These are phyloP conservation scores for Aegle marmelos DNA, from an alignment of 345 rosid species.

Conservation along the genomic window DNA sequence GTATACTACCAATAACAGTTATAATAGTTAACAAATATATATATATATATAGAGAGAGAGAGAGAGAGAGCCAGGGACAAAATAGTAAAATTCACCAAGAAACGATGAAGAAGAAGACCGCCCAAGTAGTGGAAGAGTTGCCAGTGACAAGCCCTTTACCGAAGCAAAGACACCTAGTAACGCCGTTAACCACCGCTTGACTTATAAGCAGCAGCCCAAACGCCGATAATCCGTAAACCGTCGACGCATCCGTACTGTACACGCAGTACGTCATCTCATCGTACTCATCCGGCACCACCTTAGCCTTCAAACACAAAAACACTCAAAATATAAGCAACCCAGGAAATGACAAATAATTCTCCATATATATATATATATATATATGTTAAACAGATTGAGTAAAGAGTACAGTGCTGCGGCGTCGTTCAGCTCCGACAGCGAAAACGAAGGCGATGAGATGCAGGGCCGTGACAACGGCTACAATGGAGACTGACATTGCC, in stretches of 20 bases:
- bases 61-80: background rate
- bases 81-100: constrained; percentile 58
- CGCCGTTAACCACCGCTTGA: constrained; percentile 66
- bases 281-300: constrained; percentile 63
- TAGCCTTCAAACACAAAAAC: constrained; percentile 41
- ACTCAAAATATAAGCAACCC: background rate
- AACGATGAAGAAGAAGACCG: constrained; percentile 74
- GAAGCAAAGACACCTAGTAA: constrained; percentile 83
- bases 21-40: background rate
- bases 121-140: constrained; percentile 50
- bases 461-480: constrained; percentile 56
- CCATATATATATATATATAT: background rate
- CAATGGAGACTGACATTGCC: constrained; percentile 67
- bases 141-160: constrained; percentile 78
- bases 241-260: constrained; percentile 75
- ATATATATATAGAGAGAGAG: no score
- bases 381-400: background rate
- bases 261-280: constrained; percentile 71
- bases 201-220: constrained; percentile 71
- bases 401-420: constrained; percentile 77
- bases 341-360: background rate
- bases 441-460: constrained; percentile 89
- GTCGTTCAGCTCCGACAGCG: constrained; percentile 94
- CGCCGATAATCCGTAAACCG: constrained; percentile 80
- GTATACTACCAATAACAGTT: background rate